These are phyloP conservation scores for Nidularia pulvinata DNA, from an alignment of 768 basidiomycete species.

Conservation along the genomic window DNA sequence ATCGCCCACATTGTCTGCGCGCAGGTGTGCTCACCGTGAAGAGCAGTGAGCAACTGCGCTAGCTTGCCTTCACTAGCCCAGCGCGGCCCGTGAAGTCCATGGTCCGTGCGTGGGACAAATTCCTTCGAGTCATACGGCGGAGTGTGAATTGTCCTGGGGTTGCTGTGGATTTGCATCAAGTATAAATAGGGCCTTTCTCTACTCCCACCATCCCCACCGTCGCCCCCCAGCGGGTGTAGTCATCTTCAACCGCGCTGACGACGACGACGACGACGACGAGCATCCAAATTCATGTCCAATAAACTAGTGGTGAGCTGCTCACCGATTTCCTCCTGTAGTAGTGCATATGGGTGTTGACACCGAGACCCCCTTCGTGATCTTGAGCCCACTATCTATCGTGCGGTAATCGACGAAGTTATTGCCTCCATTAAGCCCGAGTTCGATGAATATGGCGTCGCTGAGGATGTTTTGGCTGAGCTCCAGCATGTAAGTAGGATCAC, in stretches of 20 bases:
- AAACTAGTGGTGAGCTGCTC: conserved; percentile 97
- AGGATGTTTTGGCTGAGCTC: conserved; percentile 87
- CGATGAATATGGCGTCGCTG: conserved; percentile 93
- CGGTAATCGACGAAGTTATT: conserved; percentile 97
- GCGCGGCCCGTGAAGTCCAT: background rate
- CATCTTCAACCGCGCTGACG: conserved; percentile 26
- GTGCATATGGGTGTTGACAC: conserved; percentile 53
- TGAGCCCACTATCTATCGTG: conserved; percentile 91
- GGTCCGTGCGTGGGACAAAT: conserved; percentile 44
- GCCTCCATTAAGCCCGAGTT: conserved; percentile 87
- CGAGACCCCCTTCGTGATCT: conserved; percentile 36
- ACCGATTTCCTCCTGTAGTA: conserved; percentile 58
- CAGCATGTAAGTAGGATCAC: conserved; percentile 69
- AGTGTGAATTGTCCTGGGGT: conserved; percentile 42
- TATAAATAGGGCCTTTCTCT: conserved; percentile 48
- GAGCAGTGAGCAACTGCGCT: no score
- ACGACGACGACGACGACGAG: conserved; percentile 22
- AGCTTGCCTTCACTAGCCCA: no score
- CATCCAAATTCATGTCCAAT: conserved; percentile 75
- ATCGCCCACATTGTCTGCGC: no score
- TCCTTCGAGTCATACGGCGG: conserved; percentile 27
- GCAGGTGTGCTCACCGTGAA: no score
- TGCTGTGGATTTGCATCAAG: conserved; percentile 38
- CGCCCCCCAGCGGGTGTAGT: conserved; percentile 33
- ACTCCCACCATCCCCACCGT: conserved; percentile 37